Base-by-base conservation (phyloP, 1,284 basidiomycete species). In the Stygiomarasmius scandens region DNA sequence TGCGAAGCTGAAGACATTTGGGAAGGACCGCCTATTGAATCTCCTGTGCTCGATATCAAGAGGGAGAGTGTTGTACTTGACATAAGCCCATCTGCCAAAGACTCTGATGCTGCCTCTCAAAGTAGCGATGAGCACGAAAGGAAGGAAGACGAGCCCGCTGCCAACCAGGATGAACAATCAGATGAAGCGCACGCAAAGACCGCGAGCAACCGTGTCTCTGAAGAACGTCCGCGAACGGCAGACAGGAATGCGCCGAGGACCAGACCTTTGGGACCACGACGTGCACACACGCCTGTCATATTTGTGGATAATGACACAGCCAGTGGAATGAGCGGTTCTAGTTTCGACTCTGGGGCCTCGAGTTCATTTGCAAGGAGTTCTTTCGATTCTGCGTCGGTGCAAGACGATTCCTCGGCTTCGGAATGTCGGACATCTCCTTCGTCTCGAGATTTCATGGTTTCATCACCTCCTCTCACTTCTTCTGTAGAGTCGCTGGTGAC, bases 1-100 rank as follows among this genome's bases (percentile, higher is more conserved):
- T 90, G 90, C 64, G 90, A 93, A 68, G 79, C 81, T 8, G 79
- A 85, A 55, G 79, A 72, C 14, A 83, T 92, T 46, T 92, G 90
- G 90, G 74, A 75, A 47, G 75, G 65, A 9, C 27, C 44, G 20
- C 49, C 58, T 19, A 36, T 57, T 54, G 62, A 77, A 49, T 58
- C 70, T 6, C 73, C 69, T 12, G 71, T 76, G n/a, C 63, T 80
- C 46, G 78, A 78, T 50, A 73, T 79, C 54, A 77, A 77, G 61
- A 66, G 75, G 22, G 73, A 73, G 59, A 68, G 74, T 47, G 69
- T 73, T 24, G 75, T 72, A 20, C 58, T 68, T 51, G 65, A 66
- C 58, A 69, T 66, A 46, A 58, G 59, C 38, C 55, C 61, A 1
- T 49, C 52, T 20, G 22, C 47, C 1, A 23, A 20, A 12, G 52